Conservation (phyloP, 805 yeast genomes). For the Metschnikowia chrysomelidarum region DNA sequence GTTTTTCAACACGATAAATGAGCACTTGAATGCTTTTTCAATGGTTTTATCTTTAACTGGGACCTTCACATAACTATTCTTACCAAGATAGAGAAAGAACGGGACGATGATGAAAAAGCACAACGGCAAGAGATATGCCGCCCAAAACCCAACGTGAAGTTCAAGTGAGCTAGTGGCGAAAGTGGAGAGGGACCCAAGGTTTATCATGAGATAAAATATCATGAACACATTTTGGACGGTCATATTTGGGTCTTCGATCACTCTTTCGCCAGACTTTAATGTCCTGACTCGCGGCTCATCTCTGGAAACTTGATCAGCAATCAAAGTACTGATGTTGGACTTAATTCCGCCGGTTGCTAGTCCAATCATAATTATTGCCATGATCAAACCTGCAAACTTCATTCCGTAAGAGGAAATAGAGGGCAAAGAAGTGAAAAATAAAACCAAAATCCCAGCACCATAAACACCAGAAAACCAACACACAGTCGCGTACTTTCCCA, state of each 20-base stretch:
- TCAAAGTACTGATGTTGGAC: constrained; percentile 68
- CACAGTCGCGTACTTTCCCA: constrained; percentile 71
- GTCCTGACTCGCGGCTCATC: constrained; percentile 35
- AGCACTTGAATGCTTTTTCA: constrained; percentile 11
- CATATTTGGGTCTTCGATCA: constrained; percentile 15
- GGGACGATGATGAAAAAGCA: constrained; percentile 14
- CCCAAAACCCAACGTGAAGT: constrained; percentile 15
- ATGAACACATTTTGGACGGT: constrained; percentile 17
- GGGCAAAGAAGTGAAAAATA: constrained; percentile 70
- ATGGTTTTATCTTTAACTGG: constrained; percentile 14
- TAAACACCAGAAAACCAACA: constrained; percentile 57
- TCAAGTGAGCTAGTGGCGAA: constrained; percentile 16
- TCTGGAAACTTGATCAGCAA: constrained; percentile 52
- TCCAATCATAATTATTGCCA: constrained; percentile 60
- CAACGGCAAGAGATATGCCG: constrained; percentile 16
- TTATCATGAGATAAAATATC: constrained; percentile 18
- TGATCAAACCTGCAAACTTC: constrained; percentile 61
- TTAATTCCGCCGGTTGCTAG: constrained; percentile 81
- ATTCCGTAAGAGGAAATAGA: constrained; percentile 45
- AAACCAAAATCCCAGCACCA: constrained; percentile 56
- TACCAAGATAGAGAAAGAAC: constrained; percentile 11
- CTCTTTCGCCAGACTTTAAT: constrained; percentile 24
- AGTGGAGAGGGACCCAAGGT: constrained; percentile 16
- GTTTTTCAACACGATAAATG: constrained; percentile 11
- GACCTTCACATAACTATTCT: constrained; percentile 11